Evolutionary conservation across 1,284 basidiomycete genomes (phyloP).

Genomic region (Rhizopogon parksii): DNA sequence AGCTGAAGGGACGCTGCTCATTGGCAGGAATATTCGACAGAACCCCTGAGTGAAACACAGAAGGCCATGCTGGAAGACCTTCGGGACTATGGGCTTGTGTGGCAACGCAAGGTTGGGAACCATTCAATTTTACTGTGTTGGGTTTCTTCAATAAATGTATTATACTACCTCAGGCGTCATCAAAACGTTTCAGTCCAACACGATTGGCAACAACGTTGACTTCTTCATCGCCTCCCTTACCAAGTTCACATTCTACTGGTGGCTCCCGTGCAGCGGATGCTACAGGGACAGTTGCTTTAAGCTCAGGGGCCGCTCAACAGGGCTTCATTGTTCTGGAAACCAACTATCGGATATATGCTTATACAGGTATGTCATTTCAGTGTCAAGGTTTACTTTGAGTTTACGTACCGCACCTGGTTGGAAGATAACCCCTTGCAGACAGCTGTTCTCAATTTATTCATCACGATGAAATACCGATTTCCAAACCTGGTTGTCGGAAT

Average conservation of each 20-base stretch:
- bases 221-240: constrained; percentile 68
- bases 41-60: constrained; percentile 75
- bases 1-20: constrained; percentile 4
- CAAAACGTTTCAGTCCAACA: constrained; percentile 89
- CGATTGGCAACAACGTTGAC: constrained; percentile 92
- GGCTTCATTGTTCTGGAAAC: constrained; percentile 97
- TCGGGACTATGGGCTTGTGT: constrained; percentile 91
- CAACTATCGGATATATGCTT: constrained; percentile 97
- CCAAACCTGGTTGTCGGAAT: constrained; percentile 94
- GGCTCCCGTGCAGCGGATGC: constrained; percentile 12
- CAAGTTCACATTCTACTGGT: constrained; percentile 52
- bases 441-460: constrained; percentile 92
- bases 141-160: background rate
- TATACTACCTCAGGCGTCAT: constrained; percentile 42
- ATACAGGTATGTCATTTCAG: constrained; percentile 64
- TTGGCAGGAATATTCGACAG: constrained; percentile 81
- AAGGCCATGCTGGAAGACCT: constrained; percentile 87
- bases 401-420: constrained; percentile 15
- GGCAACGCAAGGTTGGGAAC: constrained; percentile 58
- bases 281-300: constrained; percentile 20
- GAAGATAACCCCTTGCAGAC: constrained; percentile 92
- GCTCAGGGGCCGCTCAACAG: constrained; percentile 52
- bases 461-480: constrained; percentile 88
- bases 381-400: constrained; percentile 4
- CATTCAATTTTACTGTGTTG: background rate